A percentile compares a stretch with the other conserved stretches of the same genome.
Conservation (phyloP, 2,329 filamentous ascomycete genomes). For the Colletotrichum cordylinicola region DNA sequence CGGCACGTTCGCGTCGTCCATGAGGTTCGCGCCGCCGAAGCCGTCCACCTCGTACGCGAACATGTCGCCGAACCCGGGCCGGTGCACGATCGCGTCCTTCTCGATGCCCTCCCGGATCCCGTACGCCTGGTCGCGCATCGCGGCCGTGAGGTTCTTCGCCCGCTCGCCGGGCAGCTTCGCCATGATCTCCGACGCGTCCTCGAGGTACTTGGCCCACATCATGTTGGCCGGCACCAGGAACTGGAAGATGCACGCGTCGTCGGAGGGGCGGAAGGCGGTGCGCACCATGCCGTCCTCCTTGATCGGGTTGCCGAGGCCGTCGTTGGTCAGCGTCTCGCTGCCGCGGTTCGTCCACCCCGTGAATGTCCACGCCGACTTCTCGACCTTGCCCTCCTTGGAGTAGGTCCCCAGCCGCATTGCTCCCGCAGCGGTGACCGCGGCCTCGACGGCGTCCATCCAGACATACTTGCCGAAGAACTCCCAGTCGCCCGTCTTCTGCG, state of each 20-base stretch:
- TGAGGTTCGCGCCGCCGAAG: slow-evolving; percentile 69
- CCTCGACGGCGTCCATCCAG: slow-evolving; percentile 77
- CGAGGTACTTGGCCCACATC: slow-evolving; percentile 75
- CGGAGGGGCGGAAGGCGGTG: slow-evolving; percentile 85
- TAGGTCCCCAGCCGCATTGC: slow-evolving; percentile 80
- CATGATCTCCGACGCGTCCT: slow-evolving; percentile 52
- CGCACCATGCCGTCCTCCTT: slow-evolving; percentile 83
- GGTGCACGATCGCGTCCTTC: slow-evolving; percentile 69
- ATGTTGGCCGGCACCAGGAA: slow-evolving; percentile 91
- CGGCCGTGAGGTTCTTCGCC: slow-evolving; percentile 47
- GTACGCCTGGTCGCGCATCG: slow-evolving; percentile 63
- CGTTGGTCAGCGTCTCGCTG: slow-evolving; percentile 82
- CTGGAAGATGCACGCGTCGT: slow-evolving; percentile 83
- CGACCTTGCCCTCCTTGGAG: slow-evolving; percentile 59
- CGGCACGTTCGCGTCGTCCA: slow-evolving; percentile 78
- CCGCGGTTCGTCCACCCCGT: slow-evolving; percentile 73
- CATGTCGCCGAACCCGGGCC: slow-evolving; percentile 63
- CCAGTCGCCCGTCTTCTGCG: slow-evolving; percentile 71
- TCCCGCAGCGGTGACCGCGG: slow-evolving; percentile 71
- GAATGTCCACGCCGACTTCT: slow-evolving; percentile 76
- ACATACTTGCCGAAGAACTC: slow-evolving; percentile 72
- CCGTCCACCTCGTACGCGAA: slow-evolving; percentile 82
- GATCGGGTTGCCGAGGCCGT: slow-evolving; percentile 81
- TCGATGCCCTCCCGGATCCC: slow-evolving; percentile 72
- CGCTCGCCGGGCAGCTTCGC: slow-evolving; percentile 46